Percentiles rank a stretch among this genome's conserved stretches.
Conservation (phyloP, 2,329 filamentous ascomycete genomes). For the Mariannaea sp. region DNA sequence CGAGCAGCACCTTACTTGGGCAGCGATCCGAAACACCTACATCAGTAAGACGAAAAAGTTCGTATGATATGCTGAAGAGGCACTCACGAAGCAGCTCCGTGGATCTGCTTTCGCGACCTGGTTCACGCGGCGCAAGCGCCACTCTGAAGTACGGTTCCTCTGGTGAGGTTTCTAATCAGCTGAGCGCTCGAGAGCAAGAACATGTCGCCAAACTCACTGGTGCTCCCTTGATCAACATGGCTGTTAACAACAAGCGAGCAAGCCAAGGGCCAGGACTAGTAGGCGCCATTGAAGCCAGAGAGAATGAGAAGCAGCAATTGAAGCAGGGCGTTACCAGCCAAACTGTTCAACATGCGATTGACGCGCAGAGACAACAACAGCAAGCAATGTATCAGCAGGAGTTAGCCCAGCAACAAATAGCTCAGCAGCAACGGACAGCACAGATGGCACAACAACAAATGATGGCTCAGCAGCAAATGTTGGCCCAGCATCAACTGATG, state of each 20-base stretch:
- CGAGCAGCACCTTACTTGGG: conserved; percentile 51
- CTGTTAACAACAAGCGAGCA: conserved; percentile 53
- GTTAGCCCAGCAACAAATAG: conserved; percentile 55
- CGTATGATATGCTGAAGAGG: conserved; percentile 46
- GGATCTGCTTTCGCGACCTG: conserved; percentile 56
- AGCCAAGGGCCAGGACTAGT: conserved; percentile 67
- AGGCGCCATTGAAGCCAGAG: conserved; percentile 77
- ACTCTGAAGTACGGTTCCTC: conserved; percentile 54
- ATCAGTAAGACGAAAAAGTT: conserved; percentile 45
- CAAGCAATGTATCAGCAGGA: conserved; percentile 44
- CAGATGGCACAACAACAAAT: conserved; percentile 39
- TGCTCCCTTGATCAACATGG: conserved; percentile 72
- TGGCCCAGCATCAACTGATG: conserved; percentile 33
- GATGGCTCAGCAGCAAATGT: conserved; percentile 25
- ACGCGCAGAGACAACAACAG: conserved; percentile 32
- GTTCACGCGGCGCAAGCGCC: conserved; percentile 62
- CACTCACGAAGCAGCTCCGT: conserved; percentile 51
- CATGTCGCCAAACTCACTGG: conserved; percentile 84
- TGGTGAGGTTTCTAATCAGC: conserved; percentile 53
- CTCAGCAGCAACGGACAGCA: conserved; percentile 33
- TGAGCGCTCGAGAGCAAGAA: conserved; percentile 89
- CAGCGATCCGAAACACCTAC: conserved; percentile 38
- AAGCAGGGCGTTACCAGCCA: conserved; percentile 18
- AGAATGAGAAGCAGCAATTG: conserved; percentile 69
- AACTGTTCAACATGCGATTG: conserved; percentile 36